Base-by-base conservation (phyloP, 148 eudicot genomes). In the Vaccinium macrocarpon region DNA sequence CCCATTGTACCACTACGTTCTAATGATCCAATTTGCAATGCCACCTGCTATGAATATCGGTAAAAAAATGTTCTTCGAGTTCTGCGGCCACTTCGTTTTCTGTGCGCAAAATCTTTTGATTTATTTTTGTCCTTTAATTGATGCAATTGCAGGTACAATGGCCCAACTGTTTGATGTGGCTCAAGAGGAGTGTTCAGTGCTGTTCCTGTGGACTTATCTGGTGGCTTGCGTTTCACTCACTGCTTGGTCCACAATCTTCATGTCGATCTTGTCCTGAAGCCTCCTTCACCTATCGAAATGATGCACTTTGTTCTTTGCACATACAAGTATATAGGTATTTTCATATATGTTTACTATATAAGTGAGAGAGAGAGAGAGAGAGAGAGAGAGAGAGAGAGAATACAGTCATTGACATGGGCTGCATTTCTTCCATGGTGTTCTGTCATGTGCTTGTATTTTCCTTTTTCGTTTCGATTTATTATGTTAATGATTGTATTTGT, bases 31-130 rank as follows among this genome's bases (percentile, higher is more conserved):
- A 83, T 96, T 88, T 83, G 87, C 91, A 21, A 83, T 96, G 50
- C 99, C 99, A 59, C 99, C 98, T 16, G 99, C 99, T 76, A 96
- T 96, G 99, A 90, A 85, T 84, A 90, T 95, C 0, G 90, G 97
- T 92, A 82, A 14, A 0, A 0, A 72, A 72, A 72, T 18, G 5
- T 32, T 35, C 42, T 73, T 38, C n/a, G 2, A 1, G 9, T 50
- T 35, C n/a, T 19, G 46, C 21, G 6, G 2, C 50, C 51, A 2
- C 23, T 38, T 42, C 51, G 5, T 62, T 62, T 62, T 62, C 4
- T 62, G 29, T 62, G 2, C 9, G 14, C n/a, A n/a, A n/a, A 59
- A 66, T 66, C 16, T 27, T 25, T 12, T 66, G 1, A 32, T 27
- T 25, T 11, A 32, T n/a, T 4, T 66, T 66, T 25, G 3, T 25